Evolutionary conservation across 129 eudicot species (phyloP).

Genomic region (Silybum marianum): DNA sequence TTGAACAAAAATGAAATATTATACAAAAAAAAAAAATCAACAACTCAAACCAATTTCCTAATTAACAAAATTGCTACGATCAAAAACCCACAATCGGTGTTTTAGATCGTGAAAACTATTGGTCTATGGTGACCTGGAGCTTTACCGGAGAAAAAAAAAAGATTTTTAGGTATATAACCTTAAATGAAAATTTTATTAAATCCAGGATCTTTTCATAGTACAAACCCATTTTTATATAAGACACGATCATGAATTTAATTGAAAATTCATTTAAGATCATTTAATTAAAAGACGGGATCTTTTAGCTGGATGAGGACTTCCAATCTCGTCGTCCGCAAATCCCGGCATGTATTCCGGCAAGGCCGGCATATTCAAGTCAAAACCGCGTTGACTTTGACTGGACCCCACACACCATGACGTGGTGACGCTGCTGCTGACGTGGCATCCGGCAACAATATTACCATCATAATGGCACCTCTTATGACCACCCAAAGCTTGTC

Average conservation of each 20-base stretch:
- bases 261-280: neutral
- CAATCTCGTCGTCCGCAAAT: conserved; percentile 44
- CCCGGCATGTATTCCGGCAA: conserved; percentile 28
- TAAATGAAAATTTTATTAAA: too few relatives aligned
- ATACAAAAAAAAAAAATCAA: conserved; percentile 3
- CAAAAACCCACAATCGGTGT: conserved; percentile 5
- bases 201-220: too few relatives aligned
- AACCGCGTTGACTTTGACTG: conserved; percentile 36
- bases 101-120: neutral
- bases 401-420: conserved; percentile 23
- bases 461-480: conserved; percentile 85
- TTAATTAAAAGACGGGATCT: conserved; percentile 34
- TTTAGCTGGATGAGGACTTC: conserved; percentile 57
- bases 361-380: conserved; percentile 48
- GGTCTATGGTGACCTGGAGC: conserved; percentile 11
- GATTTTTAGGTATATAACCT: too few relatives aligned
- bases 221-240: too few relatives aligned
- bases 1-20: conserved; percentile 1
- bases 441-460: neutral
- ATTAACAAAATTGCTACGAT: conserved; percentile 7
- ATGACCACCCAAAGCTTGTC: conserved; percentile 91
- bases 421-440: conserved; percentile 26
- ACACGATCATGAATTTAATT: too few relatives aligned
- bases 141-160: conserved; percentile 14
- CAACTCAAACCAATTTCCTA: conserved; percentile 20